Evolutionary conservation across 2,329 filamentous ascomycete genomes (phyloP), one percentile per base, ranked within the genome.

Genomic region (Aspergillus glaucus): DNA sequence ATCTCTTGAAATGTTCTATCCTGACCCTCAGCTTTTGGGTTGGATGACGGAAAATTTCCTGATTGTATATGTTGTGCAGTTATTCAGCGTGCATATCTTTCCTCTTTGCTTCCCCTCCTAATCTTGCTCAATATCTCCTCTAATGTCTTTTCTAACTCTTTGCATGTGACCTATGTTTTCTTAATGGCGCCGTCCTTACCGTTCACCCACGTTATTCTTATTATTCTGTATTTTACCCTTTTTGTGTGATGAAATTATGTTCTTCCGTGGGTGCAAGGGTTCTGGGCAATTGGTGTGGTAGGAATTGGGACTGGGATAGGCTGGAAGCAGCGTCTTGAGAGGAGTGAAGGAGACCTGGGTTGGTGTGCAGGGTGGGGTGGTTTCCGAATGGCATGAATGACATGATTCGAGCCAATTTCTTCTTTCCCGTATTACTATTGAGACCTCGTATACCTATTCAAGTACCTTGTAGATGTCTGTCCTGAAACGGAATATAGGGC

Each of bases 21-120:
- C 26, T 30, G 26, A 5, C 10, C 26, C 26, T 30, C 26, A 28
- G 26, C 9, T 47, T 48, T 45, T 49, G 44, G 54, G 51, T 53
- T 50, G 50, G 47, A 48, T 49, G 32, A 50, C 52, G 36, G 32
- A 50, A 39, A 62, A 62, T 56, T 55, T 55, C 55, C 55, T 51
- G 45, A 49, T 60, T 60, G 59, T 59, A 58, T 54, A 62, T 62
- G 55, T 59, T 55, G 57, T 64, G 57, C 56, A 60, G 54, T 63
- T 66, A 58, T 64, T 65, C 57, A 68, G 65, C 67, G 66, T 67
- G 64, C 64, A 67, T 67, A 62, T 54, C 60, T 54, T 40, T 48
- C 51, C 52, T 44, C 46, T 54, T 45, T 43, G 49, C 46, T 53
- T 45, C 48, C 53, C 51, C 53, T 49, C 51, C 49, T 55, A 50